Evolutionary conservation across 768 basidiomycete genomes (phyloP), one percentile per base, ranked within the genome.

Genomic region (Crepidotus variabilis): DNA sequence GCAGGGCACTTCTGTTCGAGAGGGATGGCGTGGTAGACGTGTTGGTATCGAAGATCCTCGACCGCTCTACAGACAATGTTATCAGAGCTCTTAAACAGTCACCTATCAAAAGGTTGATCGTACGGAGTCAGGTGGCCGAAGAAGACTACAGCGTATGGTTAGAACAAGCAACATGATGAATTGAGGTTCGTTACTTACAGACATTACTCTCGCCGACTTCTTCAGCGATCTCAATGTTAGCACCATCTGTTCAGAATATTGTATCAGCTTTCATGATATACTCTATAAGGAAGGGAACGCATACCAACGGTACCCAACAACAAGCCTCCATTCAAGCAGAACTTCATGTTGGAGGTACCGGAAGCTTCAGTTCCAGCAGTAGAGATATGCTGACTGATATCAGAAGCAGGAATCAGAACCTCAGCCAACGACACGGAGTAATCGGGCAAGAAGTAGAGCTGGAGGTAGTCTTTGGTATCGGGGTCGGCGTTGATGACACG

Each of bases 141-240:
- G 80, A 94, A 92, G 83, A 94, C 90, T 91, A 28, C 4, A 28
- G 28, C 28, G 28, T 28, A 3, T 28, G 28, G 28, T 28, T 28
- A 28, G 28, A 8, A 8, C 28, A 8, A 28, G 28, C 8, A 28
- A 28, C 3, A 28, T 8, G 28, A 16, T 56, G 18, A 56, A 55
- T 18, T n/a, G n/a, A 43, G 35, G 51, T 33, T 14, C 22, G 56
- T 34, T 69, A 89, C 85, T 78, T 69, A 90, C 91, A 94, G 65
- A 94, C 93, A 69, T 96, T 92, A 65, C 82, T 85, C 67, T 94
- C 92, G 28, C 95, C 96, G 48, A 94, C 75, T 69, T 97, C 94
- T 66, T 98, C 93, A 3, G 92, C 94, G 61, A 98, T 98, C 75
- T 98, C 95, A 57, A 94, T 93, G 65, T 93, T 95, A 18, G 96